Conservation (phyloP, 768 basidiomycete species). For the Coprinopsis strossmayeri region DNA sequence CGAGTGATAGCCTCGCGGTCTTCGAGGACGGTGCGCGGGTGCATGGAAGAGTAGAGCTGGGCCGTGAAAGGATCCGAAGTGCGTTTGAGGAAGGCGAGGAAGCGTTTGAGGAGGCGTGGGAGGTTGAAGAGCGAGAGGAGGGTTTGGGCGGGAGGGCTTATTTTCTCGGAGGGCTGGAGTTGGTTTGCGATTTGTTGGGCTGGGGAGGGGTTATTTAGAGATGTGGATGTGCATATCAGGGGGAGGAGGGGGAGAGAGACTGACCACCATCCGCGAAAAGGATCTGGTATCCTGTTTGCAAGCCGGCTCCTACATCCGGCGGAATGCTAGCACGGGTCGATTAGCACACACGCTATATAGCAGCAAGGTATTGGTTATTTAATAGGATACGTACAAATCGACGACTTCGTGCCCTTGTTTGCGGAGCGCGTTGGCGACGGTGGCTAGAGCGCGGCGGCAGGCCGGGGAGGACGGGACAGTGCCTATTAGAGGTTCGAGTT, state of each 20-base stretch:
- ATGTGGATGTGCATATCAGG: conserved; percentile 2
- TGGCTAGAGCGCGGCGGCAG: conserved; percentile 48
- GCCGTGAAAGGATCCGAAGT: conserved; percentile 31
- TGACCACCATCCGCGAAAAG: conserved; percentile 52
- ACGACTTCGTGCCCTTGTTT: conserved; percentile 60
- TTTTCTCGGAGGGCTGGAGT: conserved; percentile 26
- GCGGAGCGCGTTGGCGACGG: conserved; percentile 45
- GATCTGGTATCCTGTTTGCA: conserved; percentile 47
- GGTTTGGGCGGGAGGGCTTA: conserved; percentile 23
- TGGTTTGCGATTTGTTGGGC: conserved; percentile 36
- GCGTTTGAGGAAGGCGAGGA: conserved; percentile 34
- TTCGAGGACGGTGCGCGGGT: conserved; percentile 43
- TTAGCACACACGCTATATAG: background rate
- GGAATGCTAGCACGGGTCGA: conserved; percentile 22
- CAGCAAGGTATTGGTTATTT: background rate
- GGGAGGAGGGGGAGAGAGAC: conserved; percentile 11
- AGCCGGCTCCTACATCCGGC: conserved; percentile 44
- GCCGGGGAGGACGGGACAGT: conserved; percentile 57
- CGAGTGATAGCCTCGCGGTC: conserved; percentile 42
- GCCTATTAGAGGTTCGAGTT: conserved; percentile 26
- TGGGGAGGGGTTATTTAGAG: conserved; percentile 16
- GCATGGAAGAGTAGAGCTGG: conserved; percentile 31
- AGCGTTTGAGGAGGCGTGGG: conserved; percentile 34
- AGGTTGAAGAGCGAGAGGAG: conserved; percentile 28
- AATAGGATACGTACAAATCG: conserved; percentile 39